Percentiles rank a stretch among this genome's conserved stretches.
Evolutionary conservation across 257 asterid genomes (phyloP).

Genomic region (Solanum ossicruentum): DNA sequence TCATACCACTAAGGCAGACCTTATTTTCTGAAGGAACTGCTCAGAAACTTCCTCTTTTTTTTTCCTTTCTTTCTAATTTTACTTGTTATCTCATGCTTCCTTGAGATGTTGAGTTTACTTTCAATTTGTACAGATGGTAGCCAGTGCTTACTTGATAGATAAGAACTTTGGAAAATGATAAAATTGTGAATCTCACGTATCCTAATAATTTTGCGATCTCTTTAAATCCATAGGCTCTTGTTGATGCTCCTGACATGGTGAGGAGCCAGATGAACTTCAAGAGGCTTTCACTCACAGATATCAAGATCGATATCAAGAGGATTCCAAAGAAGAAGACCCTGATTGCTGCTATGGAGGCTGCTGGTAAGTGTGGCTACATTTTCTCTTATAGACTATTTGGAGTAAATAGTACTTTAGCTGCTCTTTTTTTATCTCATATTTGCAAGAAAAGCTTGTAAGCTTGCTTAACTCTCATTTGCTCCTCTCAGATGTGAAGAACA

Average conservation of each 20-base stretch:
- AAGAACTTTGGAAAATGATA: too few species aligned
- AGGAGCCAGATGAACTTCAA: slow-evolving; percentile 17
- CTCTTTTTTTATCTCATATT: neutral
- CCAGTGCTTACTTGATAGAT: neutral
- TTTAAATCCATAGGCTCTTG: slow-evolving; percentile 5
- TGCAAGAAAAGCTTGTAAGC: neutral
- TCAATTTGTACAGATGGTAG: neutral
- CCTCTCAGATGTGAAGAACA: slow-evolving; percentile 12
- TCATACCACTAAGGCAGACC: neutral
- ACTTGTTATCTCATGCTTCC: neutral
- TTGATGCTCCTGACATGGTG: slow-evolving; percentile 18
- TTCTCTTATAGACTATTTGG: neutral
- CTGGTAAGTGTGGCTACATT: neutral
- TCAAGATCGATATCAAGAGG: slow-evolving; percentile 15
- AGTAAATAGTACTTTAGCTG: neutral
- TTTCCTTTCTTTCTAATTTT: neutral
- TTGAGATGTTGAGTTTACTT: neutral
- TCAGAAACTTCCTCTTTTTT: neutral
- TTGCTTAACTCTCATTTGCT: neutral
- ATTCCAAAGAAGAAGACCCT: slow-evolving; percentile 13
- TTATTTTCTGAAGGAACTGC: neutral
- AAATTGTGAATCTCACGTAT: neutral
- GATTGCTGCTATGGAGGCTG: slow-evolving; percentile 19
- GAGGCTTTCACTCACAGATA: slow-evolving; percentile 15
- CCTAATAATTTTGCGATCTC: neutral